Conservation (phyloP, 129 eudicot genomes). For the Silybum marianum region DNA sequence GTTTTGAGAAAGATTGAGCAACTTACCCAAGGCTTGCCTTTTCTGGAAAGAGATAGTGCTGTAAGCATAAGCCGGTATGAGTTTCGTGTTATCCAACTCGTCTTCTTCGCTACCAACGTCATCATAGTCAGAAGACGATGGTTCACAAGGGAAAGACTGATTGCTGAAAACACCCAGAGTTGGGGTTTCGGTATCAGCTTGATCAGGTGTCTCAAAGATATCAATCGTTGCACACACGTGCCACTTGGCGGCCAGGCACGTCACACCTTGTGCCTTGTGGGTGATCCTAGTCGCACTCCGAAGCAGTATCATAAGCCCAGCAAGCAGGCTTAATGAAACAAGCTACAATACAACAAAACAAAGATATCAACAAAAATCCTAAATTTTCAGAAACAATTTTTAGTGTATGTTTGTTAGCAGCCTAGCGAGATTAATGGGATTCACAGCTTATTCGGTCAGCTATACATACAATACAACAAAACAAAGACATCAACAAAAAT, state of each 20-base stretch:
- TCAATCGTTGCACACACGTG: constrained; percentile 88
- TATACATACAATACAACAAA: constrained; percentile 28
- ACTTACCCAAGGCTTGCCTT: constrained; percentile 87
- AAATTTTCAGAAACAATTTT: background rate
- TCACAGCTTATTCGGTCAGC: too few species aligned
- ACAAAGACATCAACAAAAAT: background rate
- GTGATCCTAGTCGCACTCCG: constrained; percentile 92
- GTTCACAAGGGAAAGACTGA: constrained; percentile 38
- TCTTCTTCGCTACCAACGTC: constrained; percentile 89
- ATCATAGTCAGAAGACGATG: constrained; percentile 65
- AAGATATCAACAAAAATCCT: background rate
- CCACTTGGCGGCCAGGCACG: constrained; percentile 90
- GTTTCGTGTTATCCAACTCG: constrained; percentile 67
- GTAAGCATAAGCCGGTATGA: constrained; percentile 66
- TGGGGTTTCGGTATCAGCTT: constrained; percentile 66
- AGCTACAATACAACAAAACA: constrained; percentile 48
- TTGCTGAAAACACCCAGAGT: constrained; percentile 26
- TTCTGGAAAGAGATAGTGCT: constrained; percentile 88
- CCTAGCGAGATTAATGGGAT: too few species aligned
- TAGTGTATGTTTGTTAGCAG: too few species aligned
- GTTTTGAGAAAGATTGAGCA: background rate
- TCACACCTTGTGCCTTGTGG: constrained; percentile 85
- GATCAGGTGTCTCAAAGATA: constrained; percentile 52
- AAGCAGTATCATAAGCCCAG: constrained; percentile 74
- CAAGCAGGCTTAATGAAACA: constrained; percentile 73